phyloP scores from a whole-genome alignment of 2,329 filamentous ascomycete genomes.

The Sporothrix globosa region DNA sequence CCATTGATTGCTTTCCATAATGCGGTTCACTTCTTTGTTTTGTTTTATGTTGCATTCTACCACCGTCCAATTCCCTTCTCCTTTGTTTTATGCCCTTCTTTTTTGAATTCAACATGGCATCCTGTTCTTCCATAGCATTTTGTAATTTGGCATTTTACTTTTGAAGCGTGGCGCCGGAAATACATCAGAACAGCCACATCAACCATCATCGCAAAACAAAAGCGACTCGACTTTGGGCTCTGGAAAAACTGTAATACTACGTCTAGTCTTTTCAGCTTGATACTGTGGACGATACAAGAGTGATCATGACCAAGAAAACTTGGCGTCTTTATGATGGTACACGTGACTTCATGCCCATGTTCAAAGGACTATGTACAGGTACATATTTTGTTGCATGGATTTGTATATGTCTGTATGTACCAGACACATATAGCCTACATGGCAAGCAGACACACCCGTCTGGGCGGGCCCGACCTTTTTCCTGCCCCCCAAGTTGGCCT shows the following conservation, averaged over 20 bases:
- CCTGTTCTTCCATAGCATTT: constrained; percentile 29
- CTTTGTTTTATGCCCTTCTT: background rate
- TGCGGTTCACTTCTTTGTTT: background rate
- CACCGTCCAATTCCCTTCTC: background rate
- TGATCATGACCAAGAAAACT: no score
- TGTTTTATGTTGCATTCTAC: background rate
- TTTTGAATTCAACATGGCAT: constrained; percentile 26
- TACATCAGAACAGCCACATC: constrained; percentile 30
- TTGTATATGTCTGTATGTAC: background rate
- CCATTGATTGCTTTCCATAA: background rate
- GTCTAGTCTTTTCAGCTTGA: background rate
- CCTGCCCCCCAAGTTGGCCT: constrained; percentile 12
- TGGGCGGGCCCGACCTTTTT: constrained; percentile 19
- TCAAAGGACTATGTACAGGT: background rate
- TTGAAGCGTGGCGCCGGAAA: constrained; percentile 35
- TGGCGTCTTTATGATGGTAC: background rate
- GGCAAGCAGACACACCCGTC: background rate
- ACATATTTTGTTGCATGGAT: background rate
- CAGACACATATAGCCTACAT: background rate
- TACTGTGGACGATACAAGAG: background rate
- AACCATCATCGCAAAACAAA: constrained; percentile 14
- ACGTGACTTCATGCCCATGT: background rate
- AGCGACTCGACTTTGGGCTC: constrained; percentile 4
- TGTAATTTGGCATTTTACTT: constrained; percentile 33
- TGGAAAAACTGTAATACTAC: constrained; percentile 3